These are phyloP conservation scores for Ophiosphaerella herpotricha DNA, from an alignment of 2,329 filamentous ascomycete genomes.

Conservation along the genomic window DNA sequence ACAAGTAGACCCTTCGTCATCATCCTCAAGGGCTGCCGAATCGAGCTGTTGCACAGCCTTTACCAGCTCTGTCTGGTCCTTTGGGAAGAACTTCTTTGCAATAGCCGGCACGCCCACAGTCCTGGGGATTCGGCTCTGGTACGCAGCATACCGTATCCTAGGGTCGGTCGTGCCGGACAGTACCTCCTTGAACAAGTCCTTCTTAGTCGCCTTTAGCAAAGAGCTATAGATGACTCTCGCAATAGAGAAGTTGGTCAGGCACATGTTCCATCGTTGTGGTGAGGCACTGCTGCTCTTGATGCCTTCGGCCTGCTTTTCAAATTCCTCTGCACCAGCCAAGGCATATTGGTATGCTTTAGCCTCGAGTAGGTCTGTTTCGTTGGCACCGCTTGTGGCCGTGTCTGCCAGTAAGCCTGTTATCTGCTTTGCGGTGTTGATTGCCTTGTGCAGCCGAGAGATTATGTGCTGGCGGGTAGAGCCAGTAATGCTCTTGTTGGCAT, in stretches of 20 bases:
- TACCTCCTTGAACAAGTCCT: slow-evolving; percentile 84
- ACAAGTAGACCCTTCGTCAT: slow-evolving; percentile 55
- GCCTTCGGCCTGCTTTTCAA: slow-evolving; percentile 75
- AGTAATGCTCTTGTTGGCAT: slow-evolving; percentile 71
- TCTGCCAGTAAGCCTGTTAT: slow-evolving; percentile 71
- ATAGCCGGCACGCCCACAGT: slow-evolving; percentile 81
- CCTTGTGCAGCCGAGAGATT: slow-evolving; percentile 83
- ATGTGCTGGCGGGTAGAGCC: slow-evolving; percentile 86
- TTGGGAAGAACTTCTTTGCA: slow-evolving; percentile 77
- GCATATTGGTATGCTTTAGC: slow-evolving; percentile 81
- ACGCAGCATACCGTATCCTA: slow-evolving; percentile 91
- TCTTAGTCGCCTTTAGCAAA: slow-evolving; percentile 67
- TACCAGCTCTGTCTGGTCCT: slow-evolving; percentile 65
- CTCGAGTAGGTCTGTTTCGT: slow-evolving; percentile 75
- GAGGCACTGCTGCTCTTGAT: slow-evolving; percentile 43
- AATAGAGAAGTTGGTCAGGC: slow-evolving; percentile 74
- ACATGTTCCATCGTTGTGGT: slow-evolving; percentile 71
- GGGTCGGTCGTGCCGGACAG: slow-evolving; percentile 86
- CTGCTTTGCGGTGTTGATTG: slow-evolving; percentile 68
- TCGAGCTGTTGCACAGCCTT: slow-evolving; percentile 73
- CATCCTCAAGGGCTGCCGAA: slow-evolving; percentile 52
- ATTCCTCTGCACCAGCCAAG: slow-evolving; percentile 75
- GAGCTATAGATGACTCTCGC: slow-evolving; percentile 83
- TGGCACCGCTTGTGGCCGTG: slow-evolving; percentile 66
- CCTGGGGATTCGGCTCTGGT: slow-evolving; percentile 84